Evolutionary conservation across 139 green algal species (phyloP).

Genomic region (Astrephomene gubernaculifera): DNA sequence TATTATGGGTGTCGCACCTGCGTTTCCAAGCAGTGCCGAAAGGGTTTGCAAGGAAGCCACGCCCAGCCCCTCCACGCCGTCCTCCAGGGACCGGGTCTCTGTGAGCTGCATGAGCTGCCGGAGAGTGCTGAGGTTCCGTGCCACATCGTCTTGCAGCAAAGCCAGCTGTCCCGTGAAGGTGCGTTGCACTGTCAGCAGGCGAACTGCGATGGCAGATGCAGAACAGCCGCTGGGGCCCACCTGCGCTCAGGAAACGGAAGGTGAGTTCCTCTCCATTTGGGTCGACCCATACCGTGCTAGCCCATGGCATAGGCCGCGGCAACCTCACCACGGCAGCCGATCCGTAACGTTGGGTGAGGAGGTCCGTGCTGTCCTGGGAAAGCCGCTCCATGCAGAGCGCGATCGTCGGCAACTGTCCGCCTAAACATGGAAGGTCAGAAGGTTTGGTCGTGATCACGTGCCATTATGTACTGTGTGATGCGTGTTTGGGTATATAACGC

Average conservation of each 20-base stretch:
- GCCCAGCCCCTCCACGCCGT: neutral
- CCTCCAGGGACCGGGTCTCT: neutral
- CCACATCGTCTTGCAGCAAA: neutral
- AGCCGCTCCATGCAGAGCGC: conserved; percentile 21
- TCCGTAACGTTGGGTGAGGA: neutral
- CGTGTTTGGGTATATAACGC: no score
- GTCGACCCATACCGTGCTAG: no score
- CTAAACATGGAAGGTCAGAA: no score
- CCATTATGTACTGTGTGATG: no score
- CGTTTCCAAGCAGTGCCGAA: conserved; percentile 10
- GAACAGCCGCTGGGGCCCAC: neutral
- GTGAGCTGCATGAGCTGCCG: neutral
- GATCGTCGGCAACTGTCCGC: neutral
- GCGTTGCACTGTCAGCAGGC: neutral
- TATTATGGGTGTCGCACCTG: conserved; percentile 1
- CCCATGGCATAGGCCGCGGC: no score
- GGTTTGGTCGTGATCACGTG: no score
- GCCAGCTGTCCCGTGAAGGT: conserved; percentile 15
- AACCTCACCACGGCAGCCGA: neutral
- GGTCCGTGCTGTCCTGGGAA: neutral
- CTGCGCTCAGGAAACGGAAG: no score
- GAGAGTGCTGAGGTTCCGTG: neutral
- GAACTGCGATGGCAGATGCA: neutral
- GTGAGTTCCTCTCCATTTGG: no score
- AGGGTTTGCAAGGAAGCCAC: neutral